Percentiles rank a stretch among this genome's conserved stretches.
Conservation (phyloP, 768 basidiomycete species). For the Hydnomerulius pinastri region DNA sequence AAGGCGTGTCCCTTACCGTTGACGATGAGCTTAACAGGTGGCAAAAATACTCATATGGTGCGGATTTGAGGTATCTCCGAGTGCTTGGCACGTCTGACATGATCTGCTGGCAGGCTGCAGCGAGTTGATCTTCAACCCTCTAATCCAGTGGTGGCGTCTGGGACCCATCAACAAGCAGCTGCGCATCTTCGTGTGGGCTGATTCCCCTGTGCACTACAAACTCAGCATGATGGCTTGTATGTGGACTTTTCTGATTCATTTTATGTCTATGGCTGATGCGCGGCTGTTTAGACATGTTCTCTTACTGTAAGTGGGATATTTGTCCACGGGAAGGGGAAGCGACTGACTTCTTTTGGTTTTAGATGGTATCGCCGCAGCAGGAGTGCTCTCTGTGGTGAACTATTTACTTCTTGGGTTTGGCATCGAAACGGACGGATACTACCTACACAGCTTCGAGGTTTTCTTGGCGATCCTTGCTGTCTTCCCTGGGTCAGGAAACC, state of each 20-base stretch:
- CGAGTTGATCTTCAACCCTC: constrained; percentile 82
- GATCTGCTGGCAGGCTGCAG: constrained; percentile 21
- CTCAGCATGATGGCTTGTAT: constrained; percentile 58
- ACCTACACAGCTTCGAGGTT: constrained; percentile 78
- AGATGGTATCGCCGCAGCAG: constrained; percentile 64
- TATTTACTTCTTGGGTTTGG: constrained; percentile 73
- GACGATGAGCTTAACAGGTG: constrained; percentile 94
- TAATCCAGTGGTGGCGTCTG: constrained; percentile 71
- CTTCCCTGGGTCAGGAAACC: constrained; percentile 71
- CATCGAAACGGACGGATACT: constrained; percentile 73
- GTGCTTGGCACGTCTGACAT: constrained; percentile 27
- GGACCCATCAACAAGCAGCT: constrained; percentile 87
- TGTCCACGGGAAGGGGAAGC: not conserved
- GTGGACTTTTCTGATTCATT: constrained; percentile 12
- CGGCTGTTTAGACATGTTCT: constrained; percentile 45
- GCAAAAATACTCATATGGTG: constrained; percentile 85
- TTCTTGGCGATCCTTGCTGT: constrained; percentile 74
- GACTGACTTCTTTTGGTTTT: not conserved
- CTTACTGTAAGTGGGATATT: constrained; percentile 42
- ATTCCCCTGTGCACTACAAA: constrained; percentile 81
- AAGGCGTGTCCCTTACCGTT: constrained; percentile 89
- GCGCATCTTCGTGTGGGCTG: constrained; percentile 75
- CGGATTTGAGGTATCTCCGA: constrained; percentile 41
- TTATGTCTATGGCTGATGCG: constrained; percentile 5
- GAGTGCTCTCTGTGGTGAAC: constrained; percentile 66